Evolutionary conservation across 2,329 filamentous ascomycete genomes (phyloP).

Genomic region (Claviceps arundinis): DNA sequence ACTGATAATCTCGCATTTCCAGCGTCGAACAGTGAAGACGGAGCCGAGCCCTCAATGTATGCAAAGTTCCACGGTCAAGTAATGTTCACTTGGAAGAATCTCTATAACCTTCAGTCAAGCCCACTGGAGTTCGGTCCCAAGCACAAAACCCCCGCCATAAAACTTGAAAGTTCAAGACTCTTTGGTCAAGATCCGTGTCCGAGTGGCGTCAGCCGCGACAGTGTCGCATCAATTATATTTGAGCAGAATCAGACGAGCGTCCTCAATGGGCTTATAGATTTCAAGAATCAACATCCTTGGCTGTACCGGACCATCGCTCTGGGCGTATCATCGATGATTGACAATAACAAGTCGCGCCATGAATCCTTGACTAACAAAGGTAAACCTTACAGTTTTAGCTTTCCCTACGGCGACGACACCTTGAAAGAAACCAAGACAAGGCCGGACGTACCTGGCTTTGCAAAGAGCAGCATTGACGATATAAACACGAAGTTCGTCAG

Average conservation of each 20-base stretch:
- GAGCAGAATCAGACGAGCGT: slow-evolving; percentile 27
- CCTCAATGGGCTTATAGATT: slow-evolving; percentile 24
- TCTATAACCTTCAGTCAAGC: slow-evolving; percentile 7
- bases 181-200: slow-evolving; percentile 10
- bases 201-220: slow-evolving; percentile 18
- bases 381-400: slow-evolving; percentile 34
- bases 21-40: slow-evolving; percentile 10
- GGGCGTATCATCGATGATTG: background rate
- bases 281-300: slow-evolving; percentile 10
- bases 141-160: background rate
- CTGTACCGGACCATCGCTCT: background rate
- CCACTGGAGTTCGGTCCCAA: slow-evolving; percentile 4
- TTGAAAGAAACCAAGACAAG: slow-evolving; percentile 17
- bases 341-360: background rate
- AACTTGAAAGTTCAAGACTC: slow-evolving; percentile 7
- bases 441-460: slow-evolving; percentile 23
- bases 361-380: slow-evolving; percentile 19
- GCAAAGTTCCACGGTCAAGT: slow-evolving; percentile 10
- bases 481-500: slow-evolving; percentile 49
- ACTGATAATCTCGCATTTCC: background rate
- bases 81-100: background rate
- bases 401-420: slow-evolving; percentile 30
- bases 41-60: slow-evolving; percentile 34
- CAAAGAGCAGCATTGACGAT: slow-evolving; percentile 40
- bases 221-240: slow-evolving; percentile 20